These are phyloP conservation scores for Colletotrichum sidae DNA, from an alignment of 2,329 filamentous ascomycete species.

Conservation along the genomic window DNA sequence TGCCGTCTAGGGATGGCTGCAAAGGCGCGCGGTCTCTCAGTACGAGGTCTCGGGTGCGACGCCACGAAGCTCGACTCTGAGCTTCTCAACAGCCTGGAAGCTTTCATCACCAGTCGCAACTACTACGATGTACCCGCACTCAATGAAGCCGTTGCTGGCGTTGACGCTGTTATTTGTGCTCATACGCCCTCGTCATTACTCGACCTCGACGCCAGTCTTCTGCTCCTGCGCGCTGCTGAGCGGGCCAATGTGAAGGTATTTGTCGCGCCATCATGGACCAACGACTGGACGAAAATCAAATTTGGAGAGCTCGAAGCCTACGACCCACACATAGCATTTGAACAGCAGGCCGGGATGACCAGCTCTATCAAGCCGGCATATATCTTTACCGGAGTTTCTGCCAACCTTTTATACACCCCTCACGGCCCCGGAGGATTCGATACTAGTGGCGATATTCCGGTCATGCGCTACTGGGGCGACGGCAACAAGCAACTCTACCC, in stretches of 20 bases:
- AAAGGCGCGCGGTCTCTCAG: constrained; percentile 44
- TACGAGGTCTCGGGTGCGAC: constrained; percentile 49
- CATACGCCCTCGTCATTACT: constrained; percentile 41
- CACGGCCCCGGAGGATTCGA: constrained; percentile 23
- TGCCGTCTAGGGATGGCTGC: constrained; percentile 42
- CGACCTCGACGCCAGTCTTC: constrained; percentile 48
- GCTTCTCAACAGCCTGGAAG: constrained; percentile 41
- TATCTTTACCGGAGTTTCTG: constrained; percentile 45
- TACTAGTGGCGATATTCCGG: background rate
- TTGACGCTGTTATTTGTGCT: constrained; percentile 50
- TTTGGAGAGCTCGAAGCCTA: constrained; percentile 48
- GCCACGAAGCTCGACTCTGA: constrained; percentile 43
- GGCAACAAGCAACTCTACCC: constrained; percentile 19
- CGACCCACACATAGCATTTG: constrained; percentile 48
- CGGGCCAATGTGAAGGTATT: constrained; percentile 47
- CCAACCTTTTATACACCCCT: constrained; percentile 41
- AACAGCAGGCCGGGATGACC: constrained; percentile 44
- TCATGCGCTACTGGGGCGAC: constrained; percentile 20
- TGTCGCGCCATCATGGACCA: constrained; percentile 46
- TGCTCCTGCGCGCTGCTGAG: constrained; percentile 51
- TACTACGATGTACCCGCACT: constrained; percentile 48
- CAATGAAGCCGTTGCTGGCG: constrained; percentile 46
- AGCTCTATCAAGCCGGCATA: constrained; percentile 45
- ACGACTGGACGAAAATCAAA: constrained; percentile 45
- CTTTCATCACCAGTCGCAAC: constrained; percentile 41